Evolutionary conservation across 2,329 filamentous ascomycete genomes (phyloP).

Genomic region (Akanthomyces uredinophilus): DNA sequence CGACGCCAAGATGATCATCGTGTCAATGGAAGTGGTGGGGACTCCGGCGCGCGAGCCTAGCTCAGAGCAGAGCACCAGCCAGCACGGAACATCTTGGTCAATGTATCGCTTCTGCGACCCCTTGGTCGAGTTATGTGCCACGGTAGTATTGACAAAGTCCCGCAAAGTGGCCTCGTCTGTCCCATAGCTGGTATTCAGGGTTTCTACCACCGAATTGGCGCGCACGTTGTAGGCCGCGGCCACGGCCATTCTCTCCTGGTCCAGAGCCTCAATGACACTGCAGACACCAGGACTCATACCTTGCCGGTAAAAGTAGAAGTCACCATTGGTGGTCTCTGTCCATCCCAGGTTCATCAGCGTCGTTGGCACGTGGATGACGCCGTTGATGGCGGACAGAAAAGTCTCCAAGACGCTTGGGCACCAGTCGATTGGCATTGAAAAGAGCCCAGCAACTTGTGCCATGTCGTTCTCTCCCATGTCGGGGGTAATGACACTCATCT

Average conservation of each 20-base stretch:
- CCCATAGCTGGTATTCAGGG: constrained; percentile 7
- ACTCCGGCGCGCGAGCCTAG: constrained; percentile 1
- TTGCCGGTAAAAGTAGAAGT: constrained; percentile 18
- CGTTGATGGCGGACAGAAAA: constrained; percentile 15
- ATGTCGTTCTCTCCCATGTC: not conserved
- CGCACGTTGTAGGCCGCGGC: constrained; percentile 1
- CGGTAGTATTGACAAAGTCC: constrained; percentile 13
- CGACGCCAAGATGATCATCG: constrained; percentile 15
- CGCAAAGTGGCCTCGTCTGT: constrained; percentile 3
- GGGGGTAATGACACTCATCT: not conserved
- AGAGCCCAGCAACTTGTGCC: not conserved
- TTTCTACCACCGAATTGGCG: not conserved
- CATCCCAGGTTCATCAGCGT: constrained; percentile 17
- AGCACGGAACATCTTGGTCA: constrained; percentile 9
- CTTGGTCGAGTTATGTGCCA: constrained; percentile 15
- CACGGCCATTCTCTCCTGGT: constrained; percentile 11
- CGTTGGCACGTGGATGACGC: constrained; percentile 17
- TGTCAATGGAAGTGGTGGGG: constrained; percentile 12
- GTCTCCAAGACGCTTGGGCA: constrained; percentile 12
- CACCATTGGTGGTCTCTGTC: constrained; percentile 17
- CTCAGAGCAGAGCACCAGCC: constrained; percentile 13
- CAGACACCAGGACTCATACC: constrained; percentile 17
- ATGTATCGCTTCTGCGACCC: constrained; percentile 12
- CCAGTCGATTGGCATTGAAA: constrained; percentile 15
- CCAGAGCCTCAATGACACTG: constrained; percentile 14